Percentiles rank a stretch among this genome's conserved stretches.
These are phyloP conservation scores for Euphorbia celastroides DNA, from an alignment of 441 rosid species.

Conservation along the genomic window DNA sequence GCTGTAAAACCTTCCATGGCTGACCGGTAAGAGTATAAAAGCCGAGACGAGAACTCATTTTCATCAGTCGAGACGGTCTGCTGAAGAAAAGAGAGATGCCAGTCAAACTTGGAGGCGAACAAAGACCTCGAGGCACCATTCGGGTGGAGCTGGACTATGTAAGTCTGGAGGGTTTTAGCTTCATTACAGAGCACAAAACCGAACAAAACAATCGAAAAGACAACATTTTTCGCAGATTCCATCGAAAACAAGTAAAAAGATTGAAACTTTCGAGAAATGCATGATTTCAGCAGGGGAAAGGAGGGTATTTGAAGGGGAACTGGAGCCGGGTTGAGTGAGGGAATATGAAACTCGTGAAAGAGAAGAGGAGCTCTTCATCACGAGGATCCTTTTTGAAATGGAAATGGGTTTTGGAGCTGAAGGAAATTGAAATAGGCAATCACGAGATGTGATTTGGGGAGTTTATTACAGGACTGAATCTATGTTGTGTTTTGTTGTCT, in stretches of 20 bases:
- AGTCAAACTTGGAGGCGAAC: slow-evolving; percentile 47
- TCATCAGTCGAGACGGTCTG: slow-evolving; percentile 31
- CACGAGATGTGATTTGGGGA: slow-evolving; percentile 58
- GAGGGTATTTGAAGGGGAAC: slow-evolving; percentile 61
- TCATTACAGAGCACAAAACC: slow-evolving; percentile 24
- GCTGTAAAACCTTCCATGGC: slow-evolving; percentile 89
- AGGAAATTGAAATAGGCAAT: slow-evolving; percentile 22
- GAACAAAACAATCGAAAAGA: slow-evolving; percentile 28
- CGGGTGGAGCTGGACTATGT: slow-evolving; percentile 85
- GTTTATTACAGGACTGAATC: slow-evolving; percentile 33
- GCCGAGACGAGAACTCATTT: slow-evolving; percentile 51
- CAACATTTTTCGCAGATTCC: slow-evolving; percentile 30
- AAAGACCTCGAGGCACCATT: slow-evolving; percentile 30
- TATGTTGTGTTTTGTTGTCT: neutral
- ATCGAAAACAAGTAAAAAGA: slow-evolving; percentile 18
- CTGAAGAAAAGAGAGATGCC: slow-evolving; percentile 79
- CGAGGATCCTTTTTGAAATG: slow-evolving; percentile 53
- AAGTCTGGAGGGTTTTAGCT: slow-evolving; percentile 46
- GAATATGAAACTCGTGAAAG: slow-evolving; percentile 90
- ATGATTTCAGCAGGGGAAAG: slow-evolving; percentile 29
- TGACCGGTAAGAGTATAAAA: slow-evolving; percentile 81
- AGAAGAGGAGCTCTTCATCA: slow-evolving; percentile 83
- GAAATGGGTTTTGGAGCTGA: slow-evolving; percentile 11
- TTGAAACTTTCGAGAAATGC: slow-evolving; percentile 20
- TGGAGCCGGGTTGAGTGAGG: slow-evolving; percentile 23